Evolutionary conservation across 805 yeast species (phyloP), one percentile per base, ranked within the genome.

Genomic region (Candida quercuum): DNA sequence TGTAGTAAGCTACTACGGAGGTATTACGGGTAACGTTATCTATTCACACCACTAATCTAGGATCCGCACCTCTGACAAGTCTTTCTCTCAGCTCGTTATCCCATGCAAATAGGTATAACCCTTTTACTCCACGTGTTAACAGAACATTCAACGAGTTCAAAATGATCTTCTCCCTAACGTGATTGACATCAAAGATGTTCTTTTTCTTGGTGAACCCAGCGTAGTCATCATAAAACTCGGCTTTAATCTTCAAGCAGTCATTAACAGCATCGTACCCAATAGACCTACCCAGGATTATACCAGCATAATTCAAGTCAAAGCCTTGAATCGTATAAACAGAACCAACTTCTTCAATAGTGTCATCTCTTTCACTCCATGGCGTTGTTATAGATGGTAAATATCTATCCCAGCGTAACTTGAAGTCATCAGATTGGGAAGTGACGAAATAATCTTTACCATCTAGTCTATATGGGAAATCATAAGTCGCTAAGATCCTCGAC

Each of bases 311-410:
- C 38, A 69, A 46, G 47, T 69, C 74, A 44, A 69, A 69, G 1
- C 74, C 74, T 49, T 69, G 74, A 16, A 69, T 54, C 0, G 74
- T 69, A 37, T 69, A 69, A 4, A 69, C 74, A 16, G 71, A 65
- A 0, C 74, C 74, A 28, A 68, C 72, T 46, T 69, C 73, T 22
- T 67, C 68, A 29, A 68, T 65, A 1, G 71, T 66, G 32, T 68
- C 72, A 0, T 54, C 52, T 27, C 73, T 46, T 45, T 69, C 74
- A 37, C 70, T 63, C 74, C 74, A 69, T 13, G 74, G 74, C 2
- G 55, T 47, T 4, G 54, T 47, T 8, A 59, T 59, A 13, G 60
- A 53, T 6, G 74, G 74, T 1, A 63, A 44, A 40, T 68, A 69
- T 34, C 72, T 52, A 45, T 69, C 74, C 74, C 74, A 69, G 26